Evolutionary conservation across 257 asterid species (phyloP), one percentile per base, ranked within the genome.

Genomic region (Solanum bulbocastanum): DNA sequence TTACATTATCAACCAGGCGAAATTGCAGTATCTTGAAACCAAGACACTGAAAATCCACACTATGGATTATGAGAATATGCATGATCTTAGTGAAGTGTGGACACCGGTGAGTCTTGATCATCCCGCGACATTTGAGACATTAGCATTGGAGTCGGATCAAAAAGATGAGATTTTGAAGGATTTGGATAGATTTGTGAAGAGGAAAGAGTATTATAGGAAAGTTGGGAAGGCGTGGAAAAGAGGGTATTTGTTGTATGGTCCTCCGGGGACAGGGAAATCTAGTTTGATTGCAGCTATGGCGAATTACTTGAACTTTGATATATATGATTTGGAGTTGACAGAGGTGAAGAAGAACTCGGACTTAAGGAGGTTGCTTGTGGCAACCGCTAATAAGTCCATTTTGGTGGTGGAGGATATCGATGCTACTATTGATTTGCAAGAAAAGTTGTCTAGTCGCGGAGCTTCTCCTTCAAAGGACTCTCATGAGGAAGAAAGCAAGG

Each of bases 241-340:
- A 88, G 98, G 98, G 62, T 94, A 93, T 62, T 87, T 95, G 91
- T 42, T 95, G 92, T 92, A 94, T 79, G 98, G 95, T n/a, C 98
- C 96, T 36, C 97, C 96, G 1, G 97, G 98, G 87, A 95, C 97
- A 0, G 97, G 95, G 6, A 93, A 94, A 88, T 95, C 97, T 10
- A 95, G 98, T 87, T 75, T 95, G 91, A 94, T 95, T 69, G 97
- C 98, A 8, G 96, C 96, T 20, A 92, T 95, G 90, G 98, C 95
- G 6, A 95, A 94, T 89, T 83, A 91, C 87, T 89, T 95, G 91
- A 92, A 94, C 2, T 93, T 94, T 14, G 95, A 95, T 85, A 88
- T 95, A 5, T 95, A 95, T 83, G 98, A 95, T 89, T 89, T 95
- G 92, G 95, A 95, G 92, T 68, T 95, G 88, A 92, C 94, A 4